These are phyloP conservation scores for Neurospora africana DNA, from an alignment of 495 filamentous ascomycete genomes.

Conservation along the genomic window DNA sequence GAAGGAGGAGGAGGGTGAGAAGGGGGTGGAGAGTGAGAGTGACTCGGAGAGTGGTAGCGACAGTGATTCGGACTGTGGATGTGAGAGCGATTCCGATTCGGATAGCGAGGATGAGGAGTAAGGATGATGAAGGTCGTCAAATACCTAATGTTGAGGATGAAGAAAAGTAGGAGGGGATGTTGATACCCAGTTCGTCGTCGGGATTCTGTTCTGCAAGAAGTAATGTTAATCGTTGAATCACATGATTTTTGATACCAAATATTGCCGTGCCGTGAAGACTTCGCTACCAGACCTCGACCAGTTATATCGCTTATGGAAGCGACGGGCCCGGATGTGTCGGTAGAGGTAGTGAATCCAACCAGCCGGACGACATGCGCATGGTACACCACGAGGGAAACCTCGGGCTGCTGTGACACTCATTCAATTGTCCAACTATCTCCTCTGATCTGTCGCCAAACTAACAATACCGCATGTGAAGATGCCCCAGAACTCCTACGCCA, in stretches of 20 bases:
- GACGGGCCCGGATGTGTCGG: not conserved
- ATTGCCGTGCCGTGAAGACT: not conserved
- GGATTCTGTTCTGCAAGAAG: not conserved
- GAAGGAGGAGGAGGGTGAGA: not conserved
- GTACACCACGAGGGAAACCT: not conserved
- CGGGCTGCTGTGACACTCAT: not conserved
- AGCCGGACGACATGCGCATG: not conserved
- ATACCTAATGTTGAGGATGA: not conserved
- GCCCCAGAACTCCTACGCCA: not conserved
- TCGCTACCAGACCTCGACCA: not conserved
- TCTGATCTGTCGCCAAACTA: not conserved
- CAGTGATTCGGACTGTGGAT: not conserved
- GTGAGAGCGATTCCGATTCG: not conserved
- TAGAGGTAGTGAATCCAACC: rapidly evolving
- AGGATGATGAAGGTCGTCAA: not conserved
- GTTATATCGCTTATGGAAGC: not conserved
- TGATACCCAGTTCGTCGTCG: not conserved
- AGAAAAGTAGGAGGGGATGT: not conserved
- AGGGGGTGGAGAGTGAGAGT: not conserved
- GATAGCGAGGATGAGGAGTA: not conserved
- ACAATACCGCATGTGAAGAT: not conserved
- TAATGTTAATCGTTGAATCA: not conserved
- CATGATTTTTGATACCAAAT: not conserved
- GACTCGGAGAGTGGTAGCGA: not conserved
- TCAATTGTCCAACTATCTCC: not conserved